Evolutionary conservation across 108 stramenopile species (phyloP).

Genomic region (Skeletonema menzelii): DNA sequence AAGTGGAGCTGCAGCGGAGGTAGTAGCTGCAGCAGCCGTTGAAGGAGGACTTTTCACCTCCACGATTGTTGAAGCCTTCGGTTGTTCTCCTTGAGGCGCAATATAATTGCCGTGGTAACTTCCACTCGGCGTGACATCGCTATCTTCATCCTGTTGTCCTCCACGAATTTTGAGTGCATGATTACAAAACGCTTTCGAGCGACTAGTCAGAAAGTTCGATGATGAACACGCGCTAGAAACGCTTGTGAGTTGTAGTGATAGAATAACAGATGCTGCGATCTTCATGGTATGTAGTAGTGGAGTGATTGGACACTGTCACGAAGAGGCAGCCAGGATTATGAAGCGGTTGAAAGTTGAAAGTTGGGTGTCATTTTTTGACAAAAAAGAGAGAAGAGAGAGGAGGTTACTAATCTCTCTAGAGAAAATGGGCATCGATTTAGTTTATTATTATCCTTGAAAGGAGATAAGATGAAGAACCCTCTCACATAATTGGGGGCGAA

Average conservation of each 20-base stretch:
- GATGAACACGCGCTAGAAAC: not conserved
- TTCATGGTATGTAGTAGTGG: not conserved
- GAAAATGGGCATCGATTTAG: too few relatives aligned
- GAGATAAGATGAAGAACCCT: too few relatives aligned
- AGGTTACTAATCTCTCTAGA: too few relatives aligned
- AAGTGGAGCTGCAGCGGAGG: conserved; percentile 2
- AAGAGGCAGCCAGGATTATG: too few relatives aligned
- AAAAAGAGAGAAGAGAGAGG: too few relatives aligned
- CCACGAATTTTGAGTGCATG: conserved; percentile 25
- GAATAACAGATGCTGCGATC: not conserved
- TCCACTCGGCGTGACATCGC: conserved; percentile 11
- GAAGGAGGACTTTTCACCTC: not conserved
- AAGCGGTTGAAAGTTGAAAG: too few relatives aligned
- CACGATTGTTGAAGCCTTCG: conserved; percentile 9
- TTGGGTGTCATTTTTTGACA: too few relatives aligned
- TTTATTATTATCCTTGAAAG: too few relatives aligned
- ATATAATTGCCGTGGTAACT: conserved; percentile 43
- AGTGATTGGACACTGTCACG: too few relatives aligned
- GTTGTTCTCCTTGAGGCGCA: conserved; percentile 18
- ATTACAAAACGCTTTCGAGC: not conserved
- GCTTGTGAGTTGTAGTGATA: not conserved
- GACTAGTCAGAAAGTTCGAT: not conserved
- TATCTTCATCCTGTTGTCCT: conserved; percentile 25
- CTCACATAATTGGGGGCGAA: too few relatives aligned
- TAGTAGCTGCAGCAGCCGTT: not conserved